A percentile compares a stretch with the other conserved stretches of the same genome.
Evolutionary conservation across 208 protist species (phyloP).

Genomic region (Sergeia podlipaevii): DNA sequence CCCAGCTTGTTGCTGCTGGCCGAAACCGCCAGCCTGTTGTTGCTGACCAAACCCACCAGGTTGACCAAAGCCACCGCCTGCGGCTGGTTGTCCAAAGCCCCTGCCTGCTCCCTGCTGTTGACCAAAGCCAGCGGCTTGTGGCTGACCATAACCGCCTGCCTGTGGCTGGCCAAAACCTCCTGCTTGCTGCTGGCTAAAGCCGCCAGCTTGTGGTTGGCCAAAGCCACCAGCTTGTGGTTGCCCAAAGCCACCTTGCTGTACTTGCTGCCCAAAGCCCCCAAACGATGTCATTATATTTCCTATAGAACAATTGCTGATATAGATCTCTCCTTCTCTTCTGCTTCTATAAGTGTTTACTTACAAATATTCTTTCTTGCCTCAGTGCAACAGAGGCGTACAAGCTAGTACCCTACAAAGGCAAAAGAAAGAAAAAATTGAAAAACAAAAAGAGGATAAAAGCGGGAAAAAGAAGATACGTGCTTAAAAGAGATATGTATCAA

Average conservation of each 20-base stretch:
- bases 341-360: too few species aligned
- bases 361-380: too few species aligned
- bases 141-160: constrained; percentile 14
- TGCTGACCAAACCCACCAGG: constrained; percentile 10
- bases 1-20: not conserved
- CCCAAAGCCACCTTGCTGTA: constrained; percentile 13
- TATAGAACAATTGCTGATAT: too few species aligned
- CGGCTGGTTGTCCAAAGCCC: constrained; percentile 7
- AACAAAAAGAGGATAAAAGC: too few species aligned
- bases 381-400: too few species aligned
- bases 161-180: constrained; percentile 23
- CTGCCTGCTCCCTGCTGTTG: not conserved
- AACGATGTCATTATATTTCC: too few species aligned
- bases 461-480: too few species aligned
- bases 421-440: too few species aligned
- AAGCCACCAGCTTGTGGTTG: constrained; percentile 14
- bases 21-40: not conserved
- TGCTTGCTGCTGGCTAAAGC: constrained; percentile 14
- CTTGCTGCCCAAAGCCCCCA: not conserved
- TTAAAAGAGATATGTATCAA: too few species aligned
- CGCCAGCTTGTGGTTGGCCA: constrained; percentile 10
- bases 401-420: too few species aligned
- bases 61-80: constrained; percentile 10
- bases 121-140: constrained; percentile 9
- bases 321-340: too few species aligned